A percentile compares a stretch with the other conserved stretches of the same genome.
phyloP scores from a whole-genome alignment of 345 rosid genomes.

The Gossypium rotundifolium region DNA sequence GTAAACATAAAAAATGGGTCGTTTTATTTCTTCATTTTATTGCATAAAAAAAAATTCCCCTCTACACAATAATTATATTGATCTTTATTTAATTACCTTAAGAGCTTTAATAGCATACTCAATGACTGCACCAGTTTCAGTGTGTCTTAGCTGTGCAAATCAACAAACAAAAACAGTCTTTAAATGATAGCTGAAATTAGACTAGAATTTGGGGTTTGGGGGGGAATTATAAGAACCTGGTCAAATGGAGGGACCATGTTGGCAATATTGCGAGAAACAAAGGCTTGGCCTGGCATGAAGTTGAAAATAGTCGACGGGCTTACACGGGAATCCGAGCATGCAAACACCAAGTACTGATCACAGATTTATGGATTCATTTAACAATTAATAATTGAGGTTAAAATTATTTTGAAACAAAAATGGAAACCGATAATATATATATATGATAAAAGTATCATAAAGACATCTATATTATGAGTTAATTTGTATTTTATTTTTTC shows the following conservation, averaged over 20 bases:
- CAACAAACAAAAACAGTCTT: not conserved
- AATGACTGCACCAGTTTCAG: conserved; percentile 70
- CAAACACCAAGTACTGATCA: conserved; percentile 78
- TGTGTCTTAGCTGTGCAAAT: conserved; percentile 22
- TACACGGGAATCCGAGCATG: conserved; percentile 93
- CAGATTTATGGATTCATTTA: too few species aligned
- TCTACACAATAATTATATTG: not conserved
- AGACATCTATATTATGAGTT: fast-evolving
- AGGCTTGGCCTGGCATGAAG: conserved; percentile 87
- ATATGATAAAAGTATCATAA: not conserved
- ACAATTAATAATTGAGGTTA: not conserved
- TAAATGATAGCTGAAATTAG: not conserved
- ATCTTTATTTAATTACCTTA: conserved; percentile 9
- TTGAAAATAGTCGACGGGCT: conserved; percentile 80
- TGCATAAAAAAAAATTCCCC: too few species aligned
- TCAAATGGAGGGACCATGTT: conserved; percentile 81
- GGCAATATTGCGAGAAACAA: conserved; percentile 77
- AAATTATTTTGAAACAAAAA: too few species aligned
- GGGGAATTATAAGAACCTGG: conserved; percentile 28
- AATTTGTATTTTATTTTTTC: fast-evolving
- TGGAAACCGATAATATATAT: not conserved
- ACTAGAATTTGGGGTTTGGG: not conserved
- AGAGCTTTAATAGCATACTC: conserved; percentile 86
- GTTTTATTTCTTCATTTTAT: not conserved
- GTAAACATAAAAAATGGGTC: not conserved